Conservation (phyloP, 1,284 basidiomycete species). For the Thecaphora thlaspeos region DNA sequence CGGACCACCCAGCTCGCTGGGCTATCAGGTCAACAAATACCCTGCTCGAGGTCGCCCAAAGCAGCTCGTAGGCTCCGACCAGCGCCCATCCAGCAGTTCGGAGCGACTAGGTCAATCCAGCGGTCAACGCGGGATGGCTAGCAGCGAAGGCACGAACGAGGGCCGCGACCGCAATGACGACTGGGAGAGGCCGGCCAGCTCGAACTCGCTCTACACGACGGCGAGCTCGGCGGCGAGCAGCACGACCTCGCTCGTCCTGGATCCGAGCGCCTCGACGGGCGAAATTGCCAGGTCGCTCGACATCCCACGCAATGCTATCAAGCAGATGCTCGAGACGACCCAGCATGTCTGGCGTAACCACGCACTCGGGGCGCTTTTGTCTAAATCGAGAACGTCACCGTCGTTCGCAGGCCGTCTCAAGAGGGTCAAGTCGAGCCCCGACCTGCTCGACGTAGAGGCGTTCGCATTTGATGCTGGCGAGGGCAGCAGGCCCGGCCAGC, state of each 20-base stretch:
- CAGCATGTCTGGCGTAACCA: constrained; percentile 31
- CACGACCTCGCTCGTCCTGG: constrained; percentile 8
- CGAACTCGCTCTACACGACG: not conserved
- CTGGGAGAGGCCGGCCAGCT: not conserved
- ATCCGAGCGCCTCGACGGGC: constrained; percentile 12
- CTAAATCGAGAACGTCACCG: not conserved
- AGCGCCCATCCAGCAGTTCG: no score
- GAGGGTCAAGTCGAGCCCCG: not conserved
- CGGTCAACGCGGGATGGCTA: not conserved
- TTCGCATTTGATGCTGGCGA: constrained; percentile 8
- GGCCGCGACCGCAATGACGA: not conserved
- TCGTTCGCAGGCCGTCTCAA: not conserved
- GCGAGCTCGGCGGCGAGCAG: constrained; percentile 1
- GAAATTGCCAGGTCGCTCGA: constrained; percentile 29
- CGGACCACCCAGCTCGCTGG: not conserved
- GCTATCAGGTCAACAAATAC: not conserved
- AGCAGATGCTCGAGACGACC: constrained; percentile 33
- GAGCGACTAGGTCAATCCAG: no score
- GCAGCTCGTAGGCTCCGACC: not conserved
- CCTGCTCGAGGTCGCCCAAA: no score
- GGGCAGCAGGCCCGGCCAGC: no score
- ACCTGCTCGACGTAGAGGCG: not conserved
- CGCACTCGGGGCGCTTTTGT: constrained; percentile 8
- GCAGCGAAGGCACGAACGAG: not conserved
- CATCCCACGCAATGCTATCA: constrained; percentile 24